Evolutionary conservation across 352 stramenopile species (phyloP), one percentile per base, ranked within the genome.

Genomic region (Phytophthora melonis): DNA sequence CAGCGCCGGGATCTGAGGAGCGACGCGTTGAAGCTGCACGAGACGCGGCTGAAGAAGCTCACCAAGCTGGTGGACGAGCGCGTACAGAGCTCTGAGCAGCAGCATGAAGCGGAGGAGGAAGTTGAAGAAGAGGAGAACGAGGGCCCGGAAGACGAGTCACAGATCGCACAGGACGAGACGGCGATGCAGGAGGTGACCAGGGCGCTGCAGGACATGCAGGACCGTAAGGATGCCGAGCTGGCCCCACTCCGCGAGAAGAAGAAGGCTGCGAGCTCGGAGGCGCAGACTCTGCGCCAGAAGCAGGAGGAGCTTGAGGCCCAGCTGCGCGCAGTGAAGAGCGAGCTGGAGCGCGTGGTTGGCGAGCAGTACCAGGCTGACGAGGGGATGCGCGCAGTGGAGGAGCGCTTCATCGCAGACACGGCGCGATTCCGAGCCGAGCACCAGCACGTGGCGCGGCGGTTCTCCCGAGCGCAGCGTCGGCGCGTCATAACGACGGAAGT

Each of bases 1-100:
- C 79, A 90, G 68, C 79, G 89, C 18, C 81, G 89, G 1, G 89
- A 96, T 58, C 76, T 96, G 32, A 84, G 89, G 14, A 93, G 85
- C 52, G 89, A 95, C 25, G 82, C 87, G 10, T 58, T 95, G 23
- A 45, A 43, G 14, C 54, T 94, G 50, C 86, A 93, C 66, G 74
- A 87, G 39, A 53, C 50, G 23, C 78, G 83, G 0, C 74, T 91
- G 16, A 63, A 74, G 36, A 83, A 76, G 25, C 68, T 91, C 9
- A 68, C 68, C 3, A 53, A 84, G 50, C 64, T 91, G 18, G 81
- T 89, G 8, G 56, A 82, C 19, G 72, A 85, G 14, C 78, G 74
- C 16, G 62, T 87, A 10, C 73, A 66, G 27, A 79, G 70, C 16
- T 85, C 78, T 4, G 77, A 83, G n/a, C 75, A 78, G 36, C 78